Conservation (phyloP, 257 asterid genomes). For the Paraleonurus japonicus region DNA sequence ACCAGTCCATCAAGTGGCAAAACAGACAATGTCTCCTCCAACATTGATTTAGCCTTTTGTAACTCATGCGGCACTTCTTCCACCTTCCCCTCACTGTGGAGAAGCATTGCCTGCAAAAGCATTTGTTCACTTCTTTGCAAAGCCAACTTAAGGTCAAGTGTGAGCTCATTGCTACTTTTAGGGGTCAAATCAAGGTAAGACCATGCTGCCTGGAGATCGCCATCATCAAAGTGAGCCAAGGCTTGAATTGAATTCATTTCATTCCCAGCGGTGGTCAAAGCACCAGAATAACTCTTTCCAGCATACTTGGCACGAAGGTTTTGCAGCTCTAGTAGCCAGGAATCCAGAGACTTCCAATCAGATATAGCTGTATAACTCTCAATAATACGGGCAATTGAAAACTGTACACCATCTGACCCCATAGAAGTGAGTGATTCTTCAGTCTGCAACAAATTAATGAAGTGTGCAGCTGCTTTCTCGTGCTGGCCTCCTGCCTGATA, state of each 20-base stretch:
- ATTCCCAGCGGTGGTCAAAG: slow-evolving; percentile 95
- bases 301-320: slow-evolving; percentile 79
- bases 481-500: slow-evolving; percentile 89
- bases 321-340: slow-evolving; percentile 94
- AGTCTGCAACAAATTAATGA: slow-evolving; percentile 72
- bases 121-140: slow-evolving; percentile 97
- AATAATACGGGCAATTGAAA: slow-evolving; percentile 76
- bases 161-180: slow-evolving; percentile 84
- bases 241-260: slow-evolving; percentile 90
- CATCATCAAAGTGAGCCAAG: slow-evolving; percentile 90
- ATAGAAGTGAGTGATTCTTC: slow-evolving; percentile 82
- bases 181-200: slow-evolving; percentile 95
- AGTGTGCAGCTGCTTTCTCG: slow-evolving; percentile 97
- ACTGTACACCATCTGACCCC: slow-evolving; percentile 92
- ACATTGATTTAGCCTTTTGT: slow-evolving; percentile 79
- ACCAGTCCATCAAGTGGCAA: slow-evolving; percentile 85
- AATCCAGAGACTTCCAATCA: slow-evolving; percentile 96
- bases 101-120: slow-evolving; percentile 98
- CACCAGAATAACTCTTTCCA: slow-evolving; percentile 88
- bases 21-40: slow-evolving; percentile 76
- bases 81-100: slow-evolving; percentile 65
- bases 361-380: slow-evolving; percentile 84
- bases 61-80: slow-evolving; percentile 76
- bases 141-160: slow-evolving; percentile 92
- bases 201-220: slow-evolving; percentile 90